These are phyloP conservation scores for Macrophomina tecta DNA, from an alignment of 2,329 filamentous ascomycete species.

Conservation along the genomic window DNA sequence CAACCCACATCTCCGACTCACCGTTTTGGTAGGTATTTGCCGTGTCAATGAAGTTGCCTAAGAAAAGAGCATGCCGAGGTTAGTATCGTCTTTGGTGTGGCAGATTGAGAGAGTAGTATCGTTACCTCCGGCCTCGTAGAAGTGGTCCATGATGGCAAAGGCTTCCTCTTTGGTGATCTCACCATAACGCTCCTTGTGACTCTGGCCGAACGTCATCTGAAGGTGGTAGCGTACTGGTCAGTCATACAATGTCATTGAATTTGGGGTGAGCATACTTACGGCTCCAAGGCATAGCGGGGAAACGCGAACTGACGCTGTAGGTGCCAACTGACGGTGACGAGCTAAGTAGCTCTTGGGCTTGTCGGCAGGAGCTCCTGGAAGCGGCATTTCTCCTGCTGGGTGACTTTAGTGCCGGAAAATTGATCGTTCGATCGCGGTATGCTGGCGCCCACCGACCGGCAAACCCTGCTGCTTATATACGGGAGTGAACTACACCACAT, in stretches of 20 bases:
- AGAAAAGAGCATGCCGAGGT: not conserved
- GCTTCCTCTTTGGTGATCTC: conserved; percentile 57
- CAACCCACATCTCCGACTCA: conserved; percentile 52
- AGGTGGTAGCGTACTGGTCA: not conserved
- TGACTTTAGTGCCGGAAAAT: not conserved
- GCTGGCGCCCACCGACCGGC: too few relatives aligned
- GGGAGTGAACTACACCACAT: not conserved
- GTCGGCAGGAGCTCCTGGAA: conserved; percentile 29
- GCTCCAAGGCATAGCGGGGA: conserved; percentile 60
- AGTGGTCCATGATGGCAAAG: conserved; percentile 72
- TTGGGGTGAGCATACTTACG: not conserved
- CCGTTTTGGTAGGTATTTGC: conserved; percentile 36
- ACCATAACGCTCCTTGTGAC: conserved; percentile 42
- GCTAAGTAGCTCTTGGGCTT: conserved; percentile 52
- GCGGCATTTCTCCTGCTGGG: conserved; percentile 1
- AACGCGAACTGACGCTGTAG: conserved; percentile 59
- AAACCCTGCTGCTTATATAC: not conserved
- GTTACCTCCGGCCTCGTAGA: conserved; percentile 59
- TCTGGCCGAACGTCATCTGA: conserved; percentile 60
- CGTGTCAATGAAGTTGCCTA: conserved; percentile 67
- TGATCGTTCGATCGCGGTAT: not conserved
- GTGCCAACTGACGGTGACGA: conserved; percentile 58
- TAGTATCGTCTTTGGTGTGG: not conserved
- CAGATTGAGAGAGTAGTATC: not conserved
- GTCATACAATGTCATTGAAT: not conserved